These are phyloP conservation scores for Westerdykella sp. DNA, from an alignment of 2,329 filamentous ascomycete genomes.

Conservation along the genomic window DNA sequence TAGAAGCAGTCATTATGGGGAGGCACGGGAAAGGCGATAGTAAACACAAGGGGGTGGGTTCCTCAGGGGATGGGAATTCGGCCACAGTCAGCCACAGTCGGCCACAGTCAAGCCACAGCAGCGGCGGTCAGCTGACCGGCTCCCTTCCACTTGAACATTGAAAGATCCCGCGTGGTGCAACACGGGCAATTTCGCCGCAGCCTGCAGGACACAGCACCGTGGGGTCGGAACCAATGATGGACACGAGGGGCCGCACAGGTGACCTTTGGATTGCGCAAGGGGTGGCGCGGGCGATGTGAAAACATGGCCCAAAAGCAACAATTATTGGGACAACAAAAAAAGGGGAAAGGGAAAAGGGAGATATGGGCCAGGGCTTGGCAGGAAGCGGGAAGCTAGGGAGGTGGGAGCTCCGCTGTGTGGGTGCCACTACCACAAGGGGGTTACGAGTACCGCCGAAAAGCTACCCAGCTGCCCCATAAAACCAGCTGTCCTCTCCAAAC, in stretches of 20 bases:
- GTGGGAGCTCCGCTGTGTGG: conserved; percentile 11
- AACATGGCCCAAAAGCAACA: too few relatives aligned
- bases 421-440: conserved; percentile 4
- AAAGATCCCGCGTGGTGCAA: conserved; percentile 9
- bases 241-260: background rate
- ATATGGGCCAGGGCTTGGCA: conserved; percentile 9
- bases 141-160: too few relatives aligned
- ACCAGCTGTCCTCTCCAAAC: conserved; percentile 19
- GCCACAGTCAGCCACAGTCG: conserved; percentile 15
- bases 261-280: background rate
- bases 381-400: conserved; percentile 16
- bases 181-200: conserved; percentile 21
- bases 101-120: background rate
- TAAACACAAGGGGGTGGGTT: too few relatives aligned
- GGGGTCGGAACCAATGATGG: conserved; percentile 16
- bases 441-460: conserved; percentile 3
- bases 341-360: background rate
- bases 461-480: conserved; percentile 8
- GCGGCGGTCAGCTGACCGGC: conserved; percentile 11
- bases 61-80: background rate
- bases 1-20: too few relatives aligned
- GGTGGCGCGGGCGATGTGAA: background rate
- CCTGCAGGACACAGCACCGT: conserved; percentile 12
- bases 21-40: too few relatives aligned
- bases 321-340: background rate